A percentile compares a stretch with the other conserved stretches of the same genome.
Evolutionary conservation across 306 rosid genomes (phyloP).

Genomic region (Cicer cuneatum): DNA sequence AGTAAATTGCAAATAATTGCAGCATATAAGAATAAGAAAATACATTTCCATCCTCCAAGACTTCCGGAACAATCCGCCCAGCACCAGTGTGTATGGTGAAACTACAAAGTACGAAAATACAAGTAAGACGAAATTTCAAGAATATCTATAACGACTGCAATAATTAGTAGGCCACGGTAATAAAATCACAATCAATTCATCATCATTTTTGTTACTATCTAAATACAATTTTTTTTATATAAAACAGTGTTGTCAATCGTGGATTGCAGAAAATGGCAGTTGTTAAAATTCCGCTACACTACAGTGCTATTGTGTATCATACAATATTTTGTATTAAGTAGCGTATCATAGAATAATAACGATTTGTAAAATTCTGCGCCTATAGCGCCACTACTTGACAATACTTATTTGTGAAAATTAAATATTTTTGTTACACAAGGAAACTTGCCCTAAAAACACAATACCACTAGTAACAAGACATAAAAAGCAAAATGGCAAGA

Average conservation of each 20-base stretch:
- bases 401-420: neutral
- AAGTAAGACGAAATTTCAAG: conserved; percentile 27
- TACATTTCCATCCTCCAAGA: conserved; percentile 82
- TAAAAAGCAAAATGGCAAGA: neutral
- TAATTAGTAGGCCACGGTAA: neutral
- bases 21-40: conserved; percentile 1
- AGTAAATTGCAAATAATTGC: conserved; percentile 34
- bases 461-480: neutral
- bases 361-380: too few relatives aligned
- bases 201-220: conserved; percentile 8
- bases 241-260: too few relatives aligned
- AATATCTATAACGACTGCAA: neutral
- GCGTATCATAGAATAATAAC: too few relatives aligned
- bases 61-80: conserved; percentile 87
- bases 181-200: conserved; percentile 18
- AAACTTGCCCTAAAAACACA: neutral
- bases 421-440: neutral
- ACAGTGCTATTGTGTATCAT: too few relatives aligned
- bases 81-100: conserved; percentile 91
- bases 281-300: too few relatives aligned
- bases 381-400: too few relatives aligned
- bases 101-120: conserved; percentile 48
- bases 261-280: too few relatives aligned
- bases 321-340: too few relatives aligned
- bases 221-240: neutral